Evolutionary conservation across 257 asterid species (phyloP).

Genomic region (Gynochthodes officinalis): DNA sequence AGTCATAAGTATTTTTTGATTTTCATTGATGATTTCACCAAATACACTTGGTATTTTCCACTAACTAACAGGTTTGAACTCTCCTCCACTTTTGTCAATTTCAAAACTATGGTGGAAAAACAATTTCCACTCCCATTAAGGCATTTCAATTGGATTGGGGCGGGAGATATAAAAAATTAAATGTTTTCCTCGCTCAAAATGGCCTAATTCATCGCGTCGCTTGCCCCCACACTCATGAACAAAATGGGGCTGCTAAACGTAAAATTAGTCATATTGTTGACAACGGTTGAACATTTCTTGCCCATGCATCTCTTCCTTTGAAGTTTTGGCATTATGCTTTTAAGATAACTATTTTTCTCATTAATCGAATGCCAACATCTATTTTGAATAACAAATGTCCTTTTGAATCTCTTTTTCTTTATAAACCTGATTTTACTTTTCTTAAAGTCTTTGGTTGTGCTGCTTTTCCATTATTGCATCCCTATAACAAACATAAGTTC

Average conservation of each 20-base stretch:
- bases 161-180: not conserved
- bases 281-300: not conserved
- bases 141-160: slow-evolving; percentile 5
- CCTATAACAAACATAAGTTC: too few relatives aligned
- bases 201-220: not conserved
- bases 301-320: not conserved
- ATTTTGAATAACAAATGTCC: too few relatives aligned
- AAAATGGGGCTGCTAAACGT: not conserved
- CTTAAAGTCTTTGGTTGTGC: too few relatives aligned
- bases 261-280: not conserved
- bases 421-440: too few relatives aligned
- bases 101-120: not conserved
- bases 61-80: not conserved
- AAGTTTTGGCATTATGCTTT: not conserved
- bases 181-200: too few relatives aligned
- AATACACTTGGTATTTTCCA: not conserved
- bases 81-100: not conserved
- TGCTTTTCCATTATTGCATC: too few relatives aligned
- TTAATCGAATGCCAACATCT: too few relatives aligned
- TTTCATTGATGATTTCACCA: not conserved
- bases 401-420: too few relatives aligned
- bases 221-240: not conserved
- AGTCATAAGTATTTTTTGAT: too few relatives aligned
- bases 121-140: not conserved
- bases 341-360: not conserved